These are phyloP conservation scores for Arthrobotrys conoides DNA, from an alignment of 2,329 filamentous ascomycete species.

Conservation along the genomic window DNA sequence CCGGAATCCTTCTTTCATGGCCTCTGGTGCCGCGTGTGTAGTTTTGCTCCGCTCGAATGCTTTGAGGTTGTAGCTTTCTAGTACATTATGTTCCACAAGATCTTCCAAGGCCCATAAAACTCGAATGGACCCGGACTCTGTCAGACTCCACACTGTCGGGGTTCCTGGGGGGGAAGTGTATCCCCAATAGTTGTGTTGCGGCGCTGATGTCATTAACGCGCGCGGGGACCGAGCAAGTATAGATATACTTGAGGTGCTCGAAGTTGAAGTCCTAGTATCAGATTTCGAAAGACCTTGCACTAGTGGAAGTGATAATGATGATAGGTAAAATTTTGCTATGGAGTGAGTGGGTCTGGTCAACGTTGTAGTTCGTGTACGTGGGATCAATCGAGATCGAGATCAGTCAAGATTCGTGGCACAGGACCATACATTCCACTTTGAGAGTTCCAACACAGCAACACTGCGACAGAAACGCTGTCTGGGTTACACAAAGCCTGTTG, in stretches of 20 bases:
- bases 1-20: conserved; percentile 57
- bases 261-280: neutral
- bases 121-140: conserved; percentile 36
- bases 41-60: conserved; percentile 27
- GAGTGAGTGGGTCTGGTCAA: no score
- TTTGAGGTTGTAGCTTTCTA: conserved; percentile 53
- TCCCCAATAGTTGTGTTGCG: conserved; percentile 50
- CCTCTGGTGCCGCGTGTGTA: conserved; percentile 29
- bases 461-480: neutral
- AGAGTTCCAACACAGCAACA: conserved; percentile 10
- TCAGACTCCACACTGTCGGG: conserved; percentile 48
- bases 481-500: no score
- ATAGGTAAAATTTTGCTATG: neutral
- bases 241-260: neutral
- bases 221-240: no score
- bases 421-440: neutral
- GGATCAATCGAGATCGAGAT: no score
- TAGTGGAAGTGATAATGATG: no score
- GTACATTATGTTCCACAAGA: conserved; percentile 35
- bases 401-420: no score
- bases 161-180: conserved; percentile 39
- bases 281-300: no score
- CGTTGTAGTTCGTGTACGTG: no score
- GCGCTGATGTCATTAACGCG: neutral
- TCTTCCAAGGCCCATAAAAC: conserved; percentile 50